Base-by-base conservation (phyloP, 2,329 filamentous ascomycete species). In the Phialophora verrucosa region DNA sequence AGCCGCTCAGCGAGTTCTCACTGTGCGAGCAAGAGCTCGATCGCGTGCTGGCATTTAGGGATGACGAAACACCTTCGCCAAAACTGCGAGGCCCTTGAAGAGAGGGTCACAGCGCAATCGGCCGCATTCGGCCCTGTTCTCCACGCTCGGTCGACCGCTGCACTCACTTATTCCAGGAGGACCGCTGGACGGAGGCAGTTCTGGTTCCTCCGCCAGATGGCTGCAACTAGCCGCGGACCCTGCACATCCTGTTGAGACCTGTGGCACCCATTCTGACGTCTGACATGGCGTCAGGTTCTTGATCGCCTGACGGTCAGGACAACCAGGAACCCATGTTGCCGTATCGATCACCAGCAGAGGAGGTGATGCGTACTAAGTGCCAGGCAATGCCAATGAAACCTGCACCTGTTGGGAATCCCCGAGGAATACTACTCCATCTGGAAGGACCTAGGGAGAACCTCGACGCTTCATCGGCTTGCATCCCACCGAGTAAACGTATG, bases 21-120 rank as follows among this genome's bases (percentile, higher is more conserved):
- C 10, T 31, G 8, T 50, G 42, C 27, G 57, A 59, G 42, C 57
- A 59, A 49, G 42, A 59, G 47, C 42, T 31, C 23, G 57, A 50
- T 27, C 57, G 20, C 7, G 29, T 44, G 20, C 14, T 59, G 38
- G 57, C 42, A 14, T 12, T 31, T 11, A n/a, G 42, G 20, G 31
- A 25, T 4, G 27, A 59, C 31, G 27, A 35, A 27, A 50, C 23
- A 8, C 47, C 47, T n/a, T 49, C 42, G 12, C 29, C 42, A 32
- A 32, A 35, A 23, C 31, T 20, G 8, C 25, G 44, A 32, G 57
- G 17, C 42, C 57, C 57, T 50, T 29, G 47, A 29, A 25, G 17
- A 31, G 23, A 20, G 3, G 17, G 10, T n/a, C 1, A 59, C 14
- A n/a, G 4, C 4, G 38, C 20, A 29, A 12, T n/a, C 38, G 14